Conservation (phyloP, 1,284 basidiomycete genomes). For the Phellinidium pouzarii region DNA sequence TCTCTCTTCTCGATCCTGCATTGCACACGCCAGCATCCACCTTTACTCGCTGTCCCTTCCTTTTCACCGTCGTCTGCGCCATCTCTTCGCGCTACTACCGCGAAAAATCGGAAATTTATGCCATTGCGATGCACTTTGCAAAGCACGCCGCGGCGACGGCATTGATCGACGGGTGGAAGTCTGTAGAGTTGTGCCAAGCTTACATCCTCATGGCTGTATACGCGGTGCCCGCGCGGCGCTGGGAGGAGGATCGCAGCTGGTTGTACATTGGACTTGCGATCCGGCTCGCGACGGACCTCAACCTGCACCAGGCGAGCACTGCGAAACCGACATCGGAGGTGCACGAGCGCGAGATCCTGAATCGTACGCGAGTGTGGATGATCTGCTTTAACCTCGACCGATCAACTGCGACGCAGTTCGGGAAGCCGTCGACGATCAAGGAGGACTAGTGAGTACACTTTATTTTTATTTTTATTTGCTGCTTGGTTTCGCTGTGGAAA, state of each 20-base stretch:
- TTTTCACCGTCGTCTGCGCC: conserved; percentile 79
- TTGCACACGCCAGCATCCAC: conserved; percentile 68
- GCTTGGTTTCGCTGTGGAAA: not conserved
- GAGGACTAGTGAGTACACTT: conserved; percentile 62
- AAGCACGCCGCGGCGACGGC: conserved; percentile 75
- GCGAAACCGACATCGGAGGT: conserved; percentile 54
- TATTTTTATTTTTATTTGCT: not conserved
- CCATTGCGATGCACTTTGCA: conserved; percentile 82
- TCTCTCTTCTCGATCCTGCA: conserved; percentile 65
- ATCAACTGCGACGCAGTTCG: conserved; percentile 79
- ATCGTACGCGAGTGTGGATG: conserved; percentile 78
- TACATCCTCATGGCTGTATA: conserved; percentile 75
- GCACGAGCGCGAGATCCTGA: conserved; percentile 75
- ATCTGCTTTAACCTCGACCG: conserved; percentile 82
- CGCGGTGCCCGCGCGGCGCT: conserved; percentile 67
- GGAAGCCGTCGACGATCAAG: conserved; percentile 80
- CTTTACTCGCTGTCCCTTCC: conserved; percentile 71
- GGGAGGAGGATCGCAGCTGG: conserved; percentile 83
- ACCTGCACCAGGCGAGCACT: conserved; percentile 64
- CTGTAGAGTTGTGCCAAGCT: conserved; percentile 50
- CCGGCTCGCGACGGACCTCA: conserved; percentile 82
- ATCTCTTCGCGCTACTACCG: conserved; percentile 69
- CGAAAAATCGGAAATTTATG: conserved; percentile 73
- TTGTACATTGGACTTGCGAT: conserved; percentile 76
- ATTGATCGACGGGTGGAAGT: conserved; percentile 76